Evolutionary conservation across 164 flowering plant species (phyloP).

Genomic region (Vitis vinifera): DNA sequence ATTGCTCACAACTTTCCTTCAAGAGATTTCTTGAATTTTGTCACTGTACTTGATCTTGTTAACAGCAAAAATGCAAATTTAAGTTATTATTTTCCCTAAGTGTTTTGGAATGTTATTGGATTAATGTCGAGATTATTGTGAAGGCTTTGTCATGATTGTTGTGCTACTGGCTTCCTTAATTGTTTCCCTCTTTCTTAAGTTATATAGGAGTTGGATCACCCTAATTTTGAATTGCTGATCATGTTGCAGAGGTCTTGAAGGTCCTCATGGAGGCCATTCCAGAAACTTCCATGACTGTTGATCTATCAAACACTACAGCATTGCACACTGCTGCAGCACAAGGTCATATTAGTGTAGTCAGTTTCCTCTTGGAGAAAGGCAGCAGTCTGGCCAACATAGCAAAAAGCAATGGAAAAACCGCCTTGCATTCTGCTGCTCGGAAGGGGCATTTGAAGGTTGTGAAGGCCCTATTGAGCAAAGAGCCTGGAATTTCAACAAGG

Average conservation of each 20-base stretch:
- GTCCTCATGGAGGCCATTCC: constrained; percentile 33
- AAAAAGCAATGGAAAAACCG: constrained; percentile 44
- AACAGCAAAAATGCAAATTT: too few relatives aligned
- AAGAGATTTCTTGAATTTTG: too few relatives aligned
- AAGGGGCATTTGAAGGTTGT: constrained; percentile 45
- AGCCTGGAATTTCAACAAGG: constrained; percentile 26
- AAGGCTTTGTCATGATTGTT: too few relatives aligned
- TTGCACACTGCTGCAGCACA: constrained; percentile 44
- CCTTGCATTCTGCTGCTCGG: constrained; percentile 49
- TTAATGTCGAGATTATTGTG: too few relatives aligned
- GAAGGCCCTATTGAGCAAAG: constrained; percentile 33
- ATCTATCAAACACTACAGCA: constrained; percentile 40
- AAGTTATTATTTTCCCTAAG: too few relatives aligned
- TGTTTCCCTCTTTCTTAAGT: not conserved
- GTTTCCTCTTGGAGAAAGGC: constrained; percentile 33
- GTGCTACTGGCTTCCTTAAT: too few relatives aligned
- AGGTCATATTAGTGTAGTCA: constrained; percentile 44
- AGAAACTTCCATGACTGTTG: constrained; percentile 36
- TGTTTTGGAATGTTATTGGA: too few relatives aligned
- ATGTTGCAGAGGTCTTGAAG: constrained; percentile 28
- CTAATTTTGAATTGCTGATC: not conserved
- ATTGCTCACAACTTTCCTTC: too few relatives aligned
- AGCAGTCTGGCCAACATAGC: constrained; percentile 34
- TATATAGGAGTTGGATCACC: too few relatives aligned
- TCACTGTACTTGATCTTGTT: too few relatives aligned